Evolutionary conservation across 164 flowering plant species (phyloP), one percentile per base, ranked within the genome.

Genomic region (Paratinospora sagittata): DNA sequence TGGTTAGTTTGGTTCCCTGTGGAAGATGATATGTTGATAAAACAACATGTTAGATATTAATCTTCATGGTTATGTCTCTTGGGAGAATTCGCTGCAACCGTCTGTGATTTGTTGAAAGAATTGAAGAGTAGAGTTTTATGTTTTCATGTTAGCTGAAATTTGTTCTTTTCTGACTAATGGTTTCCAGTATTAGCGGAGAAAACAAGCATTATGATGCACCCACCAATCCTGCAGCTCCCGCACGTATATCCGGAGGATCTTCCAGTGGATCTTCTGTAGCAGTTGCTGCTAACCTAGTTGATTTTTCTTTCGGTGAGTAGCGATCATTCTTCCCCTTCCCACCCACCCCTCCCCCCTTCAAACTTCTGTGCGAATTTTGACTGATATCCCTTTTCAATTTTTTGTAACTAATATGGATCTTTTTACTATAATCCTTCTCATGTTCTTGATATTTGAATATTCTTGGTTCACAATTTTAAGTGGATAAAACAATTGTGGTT

Each of bases 231-330:
- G 81, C 80, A 55, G 86, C 82, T 39, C 87, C 83, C 70, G 73
- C 85, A 62, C 82, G 87, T 49, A 70, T 90, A 30, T 84, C 97
- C 6, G 98, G 98, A 43, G 98, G 98, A 70, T 83, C 97, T 71
- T 92, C 86, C 55, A 87, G 97, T 82, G 97, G 98, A 68, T 90
- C 97, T 77, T 93, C 98, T 80, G 98, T 90, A 9, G 89, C 97
- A 55, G 97, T 92, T 47, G 89, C 97, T 72, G 91, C 93, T 30
- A 76, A 81, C 63, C 72, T 92, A 70, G 97, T 86, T 78, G 97
- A 94, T 72, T 92, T 94, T 74, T 83, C 97, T 70, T 75, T 94
- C 68, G 98, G 98, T 92, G 72, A 79, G 87, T 30, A 30, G 34
- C 34, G n/a, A n/a, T n/a, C n/a, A n/a, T n/a, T n/a, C n/a, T n/a